Base-by-base conservation (phyloP, 2,329 filamentous ascomycete genomes). In the Aspergillus puulaauensis region DNA sequence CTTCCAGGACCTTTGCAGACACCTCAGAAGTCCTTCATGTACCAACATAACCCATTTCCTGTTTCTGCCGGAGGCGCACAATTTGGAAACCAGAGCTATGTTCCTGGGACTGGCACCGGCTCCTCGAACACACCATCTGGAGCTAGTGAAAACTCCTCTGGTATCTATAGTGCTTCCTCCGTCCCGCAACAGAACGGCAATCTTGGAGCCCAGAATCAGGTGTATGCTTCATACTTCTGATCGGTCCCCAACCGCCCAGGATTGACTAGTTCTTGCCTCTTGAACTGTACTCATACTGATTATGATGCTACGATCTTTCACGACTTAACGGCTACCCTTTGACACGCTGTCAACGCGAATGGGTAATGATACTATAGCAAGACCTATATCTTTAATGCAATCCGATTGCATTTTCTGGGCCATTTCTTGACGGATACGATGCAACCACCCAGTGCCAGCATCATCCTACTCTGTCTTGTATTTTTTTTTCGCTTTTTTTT, bases 271-370 rank as follows among this genome's bases (percentile, higher is more conserved):
- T 64, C 54, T 54, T 65, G 61, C 59, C 56, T 59, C 63, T 54
- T 61, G 64, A 68, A 64, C 55, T 75, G 73, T 75, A 75, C 68
- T 66, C 70, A 71, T 75, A 75, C 62, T 67, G 65, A 74, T 64
- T 70, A 75, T 64, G 72, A 75, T 68, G 69, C 65, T 59, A 75
- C 69, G 73, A 75, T 69, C 65, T 65, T 52, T 70, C 48, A 67
- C 63, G 65, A 67, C 48, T 68, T 64, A 31, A 68, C 64, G 66
- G 65, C 66, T 63, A 65, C 56, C 56, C 57, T 12, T 47, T 60
- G 58, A 63, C 59, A 61, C 41, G 49, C 53, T 62, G 67, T 65
- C 65, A 69, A 62, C 62, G 60, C 66, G 27, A 63, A 58, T 62
- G 59, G 64, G 69, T 61, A 59, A 53, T 63, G 61, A 65, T 68